These are phyloP conservation scores for Coriolopsis trogii DNA, from an alignment of 1,284 basidiomycete genomes.

Conservation along the genomic window DNA sequence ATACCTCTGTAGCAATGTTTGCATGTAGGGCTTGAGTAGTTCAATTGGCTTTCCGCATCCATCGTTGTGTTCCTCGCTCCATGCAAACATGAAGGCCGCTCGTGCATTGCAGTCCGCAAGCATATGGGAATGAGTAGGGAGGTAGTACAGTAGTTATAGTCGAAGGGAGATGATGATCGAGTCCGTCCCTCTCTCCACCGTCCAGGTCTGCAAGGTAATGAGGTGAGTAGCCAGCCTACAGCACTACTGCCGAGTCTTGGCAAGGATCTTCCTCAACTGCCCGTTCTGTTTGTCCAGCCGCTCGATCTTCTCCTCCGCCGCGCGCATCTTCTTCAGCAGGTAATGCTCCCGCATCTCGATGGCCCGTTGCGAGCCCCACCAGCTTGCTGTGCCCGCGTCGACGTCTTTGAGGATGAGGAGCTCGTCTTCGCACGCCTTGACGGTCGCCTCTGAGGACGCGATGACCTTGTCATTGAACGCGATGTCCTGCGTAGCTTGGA, in stretches of 20 bases:
- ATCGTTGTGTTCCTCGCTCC: too few relatives aligned
- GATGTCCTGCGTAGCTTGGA: constrained; percentile 84
- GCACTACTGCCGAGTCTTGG: constrained; percentile 10
- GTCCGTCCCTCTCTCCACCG: not conserved
- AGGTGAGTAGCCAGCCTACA: not conserved
- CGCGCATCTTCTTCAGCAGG: constrained; percentile 76
- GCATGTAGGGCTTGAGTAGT: too few relatives aligned
- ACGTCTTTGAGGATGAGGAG: constrained; percentile 70
- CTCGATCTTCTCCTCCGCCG: constrained; percentile 68
- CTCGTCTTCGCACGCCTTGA: constrained; percentile 80
- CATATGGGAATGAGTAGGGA: too few relatives aligned
- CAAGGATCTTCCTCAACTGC: constrained; percentile 62
- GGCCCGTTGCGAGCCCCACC: constrained; percentile 54
- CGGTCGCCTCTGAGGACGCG: constrained; percentile 61
- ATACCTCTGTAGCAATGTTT: too few relatives aligned
- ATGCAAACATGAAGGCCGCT: too few relatives aligned
- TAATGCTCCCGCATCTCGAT: constrained; percentile 68
- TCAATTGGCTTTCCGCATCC: too few relatives aligned
- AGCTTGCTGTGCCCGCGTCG: constrained; percentile 45
- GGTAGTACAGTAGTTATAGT: too few relatives aligned
- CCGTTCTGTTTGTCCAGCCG: constrained; percentile 69
- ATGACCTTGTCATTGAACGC: constrained; percentile 79
- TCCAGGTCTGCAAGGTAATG: not conserved
- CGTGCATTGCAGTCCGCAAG: too few relatives aligned
- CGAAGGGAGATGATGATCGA: too few relatives aligned